phyloP scores from a whole-genome alignment of 306 rosid genomes.

The Lotus japonicus region DNA sequence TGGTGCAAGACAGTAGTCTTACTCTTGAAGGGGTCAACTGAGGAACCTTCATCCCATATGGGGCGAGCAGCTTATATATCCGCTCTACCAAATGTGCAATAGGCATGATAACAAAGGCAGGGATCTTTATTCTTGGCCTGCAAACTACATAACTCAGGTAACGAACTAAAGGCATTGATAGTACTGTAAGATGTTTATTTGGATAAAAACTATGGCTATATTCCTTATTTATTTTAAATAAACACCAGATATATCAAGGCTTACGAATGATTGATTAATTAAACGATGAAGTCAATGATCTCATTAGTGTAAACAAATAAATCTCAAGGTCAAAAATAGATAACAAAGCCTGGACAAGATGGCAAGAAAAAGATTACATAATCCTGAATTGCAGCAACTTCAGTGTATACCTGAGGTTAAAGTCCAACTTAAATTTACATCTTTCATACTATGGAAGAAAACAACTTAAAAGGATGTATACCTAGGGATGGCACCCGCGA shows the following conservation, averaged over 20 bases:
- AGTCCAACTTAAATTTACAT: not conserved
- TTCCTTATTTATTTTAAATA: not conserved
- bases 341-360: not conserved
- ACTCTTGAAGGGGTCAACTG: slow-evolving; percentile 96
- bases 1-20: slow-evolving; percentile 77
- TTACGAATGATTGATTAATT: not conserved
- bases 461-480: slow-evolving; percentile 8
- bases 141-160: slow-evolving; percentile 40
- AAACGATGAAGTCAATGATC: not conserved
- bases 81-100: slow-evolving; percentile 82
- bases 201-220: not conserved
- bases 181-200: not conserved
- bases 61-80: slow-evolving; percentile 72
- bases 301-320: not conserved
- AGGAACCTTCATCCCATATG: slow-evolving; percentile 95
- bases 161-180: slow-evolving; percentile 13
- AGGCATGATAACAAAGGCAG: slow-evolving; percentile 73
- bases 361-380: not conserved
- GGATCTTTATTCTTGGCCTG: slow-evolving; percentile 92
- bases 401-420: slow-evolving; percentile 9
- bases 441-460: not conserved
- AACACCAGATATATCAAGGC: not conserved
- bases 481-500: too few species aligned
- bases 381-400: slow-evolving; percentile 7
- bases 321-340: not conserved